Conservation (phyloP, 306 rosid species). For the Oxytropis ochrocephala region DNA sequence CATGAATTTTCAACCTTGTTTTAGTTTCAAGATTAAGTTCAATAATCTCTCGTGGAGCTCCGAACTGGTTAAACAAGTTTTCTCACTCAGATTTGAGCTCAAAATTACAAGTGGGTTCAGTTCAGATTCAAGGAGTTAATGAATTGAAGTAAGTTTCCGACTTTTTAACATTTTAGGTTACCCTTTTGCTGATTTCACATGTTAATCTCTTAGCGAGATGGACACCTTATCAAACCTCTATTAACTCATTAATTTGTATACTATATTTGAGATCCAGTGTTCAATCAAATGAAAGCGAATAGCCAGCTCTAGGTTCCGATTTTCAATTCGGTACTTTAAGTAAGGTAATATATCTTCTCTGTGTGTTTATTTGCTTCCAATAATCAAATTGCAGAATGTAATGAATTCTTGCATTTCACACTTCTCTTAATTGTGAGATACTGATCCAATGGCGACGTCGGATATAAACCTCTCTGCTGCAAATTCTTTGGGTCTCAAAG, state of each 20-base stretch:
- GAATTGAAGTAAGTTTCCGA: no score
- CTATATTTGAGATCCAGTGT: constrained; percentile 51
- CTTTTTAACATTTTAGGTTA: no score
- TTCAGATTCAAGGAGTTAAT: no score
- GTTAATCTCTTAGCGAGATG: not conserved
- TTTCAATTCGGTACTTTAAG: constrained; percentile 59
- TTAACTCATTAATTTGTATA: not conserved
- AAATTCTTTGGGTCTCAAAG: constrained; percentile 53
- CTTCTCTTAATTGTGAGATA: constrained; percentile 15
- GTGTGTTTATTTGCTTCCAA: not conserved
- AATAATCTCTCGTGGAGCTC: no score
- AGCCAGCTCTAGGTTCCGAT: constrained; percentile 53
- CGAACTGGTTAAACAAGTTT: no score
- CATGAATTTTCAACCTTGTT: no score
- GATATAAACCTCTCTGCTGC: constrained; percentile 51
- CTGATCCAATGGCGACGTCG: constrained; percentile 49
- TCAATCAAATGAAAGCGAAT: constrained; percentile 61
- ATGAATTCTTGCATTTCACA: not conserved
- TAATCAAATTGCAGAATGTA: not conserved
- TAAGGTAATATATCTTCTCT: constrained; percentile 46
- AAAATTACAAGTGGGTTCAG: no score
- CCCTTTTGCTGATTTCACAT: no score
- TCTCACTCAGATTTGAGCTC: no score
- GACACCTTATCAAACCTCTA: not conserved
- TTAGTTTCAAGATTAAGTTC: no score